These are phyloP conservation scores for Rhizophagus sp. DNA, from an alignment of 192 early-diverging fungal genomes.

Conservation along the genomic window DNA sequence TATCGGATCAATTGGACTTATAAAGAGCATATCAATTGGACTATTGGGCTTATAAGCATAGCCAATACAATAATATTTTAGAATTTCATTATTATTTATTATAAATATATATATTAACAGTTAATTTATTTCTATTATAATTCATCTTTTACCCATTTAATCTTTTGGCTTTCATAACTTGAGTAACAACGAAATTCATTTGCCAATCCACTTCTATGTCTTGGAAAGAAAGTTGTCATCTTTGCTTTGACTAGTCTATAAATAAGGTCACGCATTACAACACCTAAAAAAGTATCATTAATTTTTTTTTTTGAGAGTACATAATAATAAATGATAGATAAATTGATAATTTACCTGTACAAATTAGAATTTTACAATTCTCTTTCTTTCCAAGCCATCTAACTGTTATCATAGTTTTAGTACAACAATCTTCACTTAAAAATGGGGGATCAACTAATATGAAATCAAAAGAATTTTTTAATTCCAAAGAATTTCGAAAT, in stretches of 20 bases:
- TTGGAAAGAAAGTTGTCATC: constrained; percentile 62
- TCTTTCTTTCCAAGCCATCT: constrained; percentile 47
- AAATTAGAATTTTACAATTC: constrained; percentile 56
- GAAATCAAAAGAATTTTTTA: constrained; percentile 61
- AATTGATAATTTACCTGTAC: constrained; percentile 46
- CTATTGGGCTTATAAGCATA: too few species aligned
- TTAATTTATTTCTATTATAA: not conserved
- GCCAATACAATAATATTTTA: too few species aligned
- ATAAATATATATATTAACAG: too few species aligned
- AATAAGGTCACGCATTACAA: constrained; percentile 57
- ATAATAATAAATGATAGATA: not conserved
- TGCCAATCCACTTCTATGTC: constrained; percentile 67
- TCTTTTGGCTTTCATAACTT: constrained; percentile 48
- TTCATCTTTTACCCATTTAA: constrained; percentile 19
- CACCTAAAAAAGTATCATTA: constrained; percentile 32
- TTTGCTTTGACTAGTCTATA: constrained; percentile 47
- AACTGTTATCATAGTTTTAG: constrained; percentile 65
- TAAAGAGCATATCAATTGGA: too few species aligned
- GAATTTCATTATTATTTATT: too few species aligned
- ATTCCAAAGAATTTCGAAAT: constrained; percentile 44
- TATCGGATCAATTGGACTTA: too few species aligned
- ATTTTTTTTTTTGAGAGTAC: not conserved
- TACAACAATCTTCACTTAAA: constrained; percentile 71
- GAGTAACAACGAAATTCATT: constrained; percentile 79
- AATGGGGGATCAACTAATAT: constrained; percentile 82